Evolutionary conservation across 2,329 filamentous ascomycete species (phyloP), one percentile per base, ranked within the genome.

Genomic region (Colletotrichum orchidophilum): DNA sequence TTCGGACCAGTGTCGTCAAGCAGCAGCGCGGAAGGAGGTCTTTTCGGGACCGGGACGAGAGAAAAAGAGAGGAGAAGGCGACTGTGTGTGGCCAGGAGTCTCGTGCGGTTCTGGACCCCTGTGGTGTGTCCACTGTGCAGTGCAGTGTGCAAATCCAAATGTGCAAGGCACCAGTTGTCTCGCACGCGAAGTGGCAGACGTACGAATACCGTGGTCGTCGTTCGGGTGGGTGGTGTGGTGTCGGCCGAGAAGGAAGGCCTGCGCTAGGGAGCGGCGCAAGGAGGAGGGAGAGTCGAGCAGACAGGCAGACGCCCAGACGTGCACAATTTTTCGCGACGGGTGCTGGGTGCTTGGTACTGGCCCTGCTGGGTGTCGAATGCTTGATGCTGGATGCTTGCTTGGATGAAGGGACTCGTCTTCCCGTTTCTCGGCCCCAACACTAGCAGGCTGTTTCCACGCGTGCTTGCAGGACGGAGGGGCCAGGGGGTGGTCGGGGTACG

Each of bases 371-470:
- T n/a, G n/a, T n/a, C n/a, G 39, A 46, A n/a, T 46, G 39, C 39
- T 46, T 46, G 39, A 46, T 67, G 33, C 63, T 63, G 64, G 53
- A 57, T 35, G 31, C 46, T 52, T 55, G 18, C 39, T 31, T 66
- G 63, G 59, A 63, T 39, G 50, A 66, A 66, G 39, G 64, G 46
- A 53, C 54, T 60, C 63, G 64, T 66, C 64, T 31, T 66, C 46
- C 64, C 57, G 64, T 53, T 59, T 21, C 31, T 29, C 58, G 65
- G 58, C 26, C 31, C 31, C 27, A 33, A 59, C 57, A 35, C 55
- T 39, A 67, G 61, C 50, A 72, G 70, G 65, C 65, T 71, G 70
- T 70, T 72, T 53, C 62, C 62, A 73, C 58, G 71, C 71, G 71
- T 67, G 59, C 59, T 55, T 55, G 62, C 60, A 71, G 67, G 67